Percentiles rank a stretch among this genome's conserved stretches.
These are phyloP conservation scores for Yamagishiella unicocca DNA, from an alignment of 139 green algal species.

Conservation along the genomic window DNA sequence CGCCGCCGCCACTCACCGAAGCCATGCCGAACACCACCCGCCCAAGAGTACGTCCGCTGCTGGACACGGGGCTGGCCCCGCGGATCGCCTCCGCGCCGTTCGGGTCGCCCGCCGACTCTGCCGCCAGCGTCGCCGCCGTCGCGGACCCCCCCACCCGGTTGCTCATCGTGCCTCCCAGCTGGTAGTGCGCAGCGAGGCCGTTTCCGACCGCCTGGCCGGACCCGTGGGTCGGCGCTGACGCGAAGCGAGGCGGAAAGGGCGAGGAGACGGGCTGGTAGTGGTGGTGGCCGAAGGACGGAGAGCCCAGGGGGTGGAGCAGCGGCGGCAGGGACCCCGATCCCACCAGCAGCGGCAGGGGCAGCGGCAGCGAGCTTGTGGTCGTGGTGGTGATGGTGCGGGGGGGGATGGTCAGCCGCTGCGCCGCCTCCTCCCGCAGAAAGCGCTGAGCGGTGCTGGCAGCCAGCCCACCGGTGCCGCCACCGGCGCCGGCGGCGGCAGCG, in stretches of 20 bases:
- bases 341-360: neutral
- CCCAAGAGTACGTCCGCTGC: conserved; percentile 13
- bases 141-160: too few relatives aligned
- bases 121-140: too few relatives aligned
- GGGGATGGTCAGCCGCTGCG: conserved; percentile 1
- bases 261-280: neutral
- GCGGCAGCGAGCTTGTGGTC: neutral
- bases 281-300: neutral
- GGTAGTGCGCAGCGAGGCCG: too few relatives aligned
- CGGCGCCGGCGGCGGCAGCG: neutral
- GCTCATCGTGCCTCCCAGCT: too few relatives aligned
- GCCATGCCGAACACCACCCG: conserved; percentile 25
- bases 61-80: neutral
- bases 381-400: conserved; percentile 41
- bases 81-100: too few relatives aligned
- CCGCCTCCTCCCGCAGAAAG: conserved; percentile 25
- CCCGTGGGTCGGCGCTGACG: neutral
- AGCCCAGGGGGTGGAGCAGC: neutral
- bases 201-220: neutral
- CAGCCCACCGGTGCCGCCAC: neutral
- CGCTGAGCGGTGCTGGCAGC: conserved; percentile 12
- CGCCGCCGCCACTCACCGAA: conserved; percentile 9
- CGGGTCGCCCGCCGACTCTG: too few relatives aligned
- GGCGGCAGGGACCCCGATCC: neutral
- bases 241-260: neutral